These are phyloP conservation scores for Ganoderma resinaceum DNA, from an alignment of 1,284 basidiomycete species.

Conservation along the genomic window DNA sequence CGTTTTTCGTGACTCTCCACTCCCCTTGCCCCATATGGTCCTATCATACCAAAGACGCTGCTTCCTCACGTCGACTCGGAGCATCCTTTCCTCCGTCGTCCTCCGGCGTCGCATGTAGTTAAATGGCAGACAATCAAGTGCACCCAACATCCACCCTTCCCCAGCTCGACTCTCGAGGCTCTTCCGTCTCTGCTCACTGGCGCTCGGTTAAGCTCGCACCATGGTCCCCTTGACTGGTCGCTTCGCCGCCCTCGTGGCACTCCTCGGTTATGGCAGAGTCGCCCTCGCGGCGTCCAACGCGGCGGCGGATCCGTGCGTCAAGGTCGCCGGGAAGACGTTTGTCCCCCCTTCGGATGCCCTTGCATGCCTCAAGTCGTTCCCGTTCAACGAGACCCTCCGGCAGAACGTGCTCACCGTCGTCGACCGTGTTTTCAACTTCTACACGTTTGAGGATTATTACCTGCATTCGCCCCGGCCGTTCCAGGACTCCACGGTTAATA, in stretches of 20 bases:
- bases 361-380: slow-evolving; percentile 65
- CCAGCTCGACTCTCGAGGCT: background rate
- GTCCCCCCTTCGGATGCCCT: slow-evolving; percentile 60
- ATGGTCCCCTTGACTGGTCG: slow-evolving; percentile 17
- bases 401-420: slow-evolving; percentile 64
- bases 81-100: background rate
- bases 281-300: slow-evolving; percentile 20
- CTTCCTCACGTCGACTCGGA: background rate
- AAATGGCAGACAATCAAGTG: background rate
- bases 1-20: background rate
- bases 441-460: slow-evolving; percentile 70
- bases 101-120: background rate
- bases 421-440: slow-evolving; percentile 67
- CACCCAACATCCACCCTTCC: background rate
- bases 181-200: background rate
- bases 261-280: slow-evolving; percentile 4
- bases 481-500: slow-evolving; percentile 65
- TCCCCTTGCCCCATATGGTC: background rate
- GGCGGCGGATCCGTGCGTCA: slow-evolving; percentile 53
- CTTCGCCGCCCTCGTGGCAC: slow-evolving; percentile 15
- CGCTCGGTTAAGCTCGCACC: background rate
- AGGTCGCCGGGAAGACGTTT: slow-evolving; percentile 56
- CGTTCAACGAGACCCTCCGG: slow-evolving; percentile 68
- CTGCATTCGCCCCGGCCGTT: slow-evolving; percentile 65
- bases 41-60: background rate